phyloP scores from a whole-genome alignment of 495 filamentous ascomycete genomes.

The Aspergillus diversus region DNA sequence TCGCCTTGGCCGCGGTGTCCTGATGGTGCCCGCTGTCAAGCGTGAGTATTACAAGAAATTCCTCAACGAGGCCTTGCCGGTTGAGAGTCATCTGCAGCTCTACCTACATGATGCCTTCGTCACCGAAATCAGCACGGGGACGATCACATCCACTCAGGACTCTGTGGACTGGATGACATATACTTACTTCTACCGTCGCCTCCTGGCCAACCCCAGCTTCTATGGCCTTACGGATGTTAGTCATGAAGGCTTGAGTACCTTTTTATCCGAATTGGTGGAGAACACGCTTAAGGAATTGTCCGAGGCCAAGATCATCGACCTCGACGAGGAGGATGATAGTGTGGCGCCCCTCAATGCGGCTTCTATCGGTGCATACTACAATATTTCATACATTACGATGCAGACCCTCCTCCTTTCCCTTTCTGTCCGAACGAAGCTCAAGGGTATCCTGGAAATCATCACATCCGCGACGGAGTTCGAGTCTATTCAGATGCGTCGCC shows the following conservation, averaged over 20 bases:
- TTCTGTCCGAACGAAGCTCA: constrained; percentile 84
- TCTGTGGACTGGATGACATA: constrained; percentile 98
- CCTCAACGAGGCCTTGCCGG: constrained; percentile 91
- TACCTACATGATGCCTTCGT: constrained; percentile 97
- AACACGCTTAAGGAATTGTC: constrained; percentile 87
- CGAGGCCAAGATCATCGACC: constrained; percentile 93
- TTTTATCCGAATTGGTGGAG: constrained; percentile 95
- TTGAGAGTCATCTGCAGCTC: constrained; percentile 90
- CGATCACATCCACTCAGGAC: constrained; percentile 92
- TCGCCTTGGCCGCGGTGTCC: constrained; percentile 81
- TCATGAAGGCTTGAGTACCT: constrained; percentile 90
- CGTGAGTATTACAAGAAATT: constrained; percentile 99
- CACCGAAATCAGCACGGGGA: constrained; percentile 91
- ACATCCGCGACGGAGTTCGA: constrained; percentile 98
- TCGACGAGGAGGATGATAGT: constrained; percentile 94
- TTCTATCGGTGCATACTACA: constrained; percentile 99
- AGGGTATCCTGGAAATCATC: constrained; percentile 95
- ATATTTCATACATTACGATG: constrained; percentile 99
- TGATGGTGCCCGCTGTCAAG: constrained; percentile 94
- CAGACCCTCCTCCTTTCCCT: constrained; percentile 99
- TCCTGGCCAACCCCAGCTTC: constrained; percentile 96
- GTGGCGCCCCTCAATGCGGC: constrained; percentile 90
- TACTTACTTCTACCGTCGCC: constrained; percentile 96
- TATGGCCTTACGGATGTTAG: constrained; percentile 89
- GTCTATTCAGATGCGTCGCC: constrained; percentile 88